These are phyloP conservation scores for Annulohypoxylon maeteangense DNA, from an alignment of 495 filamentous ascomycete genomes.

Conservation along the genomic window DNA sequence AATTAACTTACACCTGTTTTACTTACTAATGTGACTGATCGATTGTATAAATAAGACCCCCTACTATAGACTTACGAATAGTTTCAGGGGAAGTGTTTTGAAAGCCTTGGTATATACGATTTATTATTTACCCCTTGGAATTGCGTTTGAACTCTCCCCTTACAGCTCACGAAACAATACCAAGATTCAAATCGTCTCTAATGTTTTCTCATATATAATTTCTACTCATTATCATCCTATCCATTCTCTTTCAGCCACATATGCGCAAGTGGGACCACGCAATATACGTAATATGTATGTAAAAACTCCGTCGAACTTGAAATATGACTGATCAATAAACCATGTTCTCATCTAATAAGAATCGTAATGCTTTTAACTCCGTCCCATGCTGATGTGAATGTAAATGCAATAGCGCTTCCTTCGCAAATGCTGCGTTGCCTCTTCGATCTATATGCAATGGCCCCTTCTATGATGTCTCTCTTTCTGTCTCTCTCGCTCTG, in stretches of 20 bases:
- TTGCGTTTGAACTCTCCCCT: background rate
- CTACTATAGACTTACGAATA: background rate
- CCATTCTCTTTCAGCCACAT: background rate
- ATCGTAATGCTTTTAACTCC: slow-evolving; percentile 16
- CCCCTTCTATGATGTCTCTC: background rate
- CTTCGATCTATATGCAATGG: slow-evolving; percentile 13
- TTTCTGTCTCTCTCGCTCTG: background rate
- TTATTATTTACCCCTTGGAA: too few relatives aligned
- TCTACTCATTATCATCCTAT: background rate
- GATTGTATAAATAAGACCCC: background rate
- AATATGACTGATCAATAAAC: background rate
- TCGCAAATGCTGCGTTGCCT: background rate
- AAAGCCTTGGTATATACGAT: background rate
- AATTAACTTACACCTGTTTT: background rate
- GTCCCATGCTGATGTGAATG: slow-evolving; percentile 20
- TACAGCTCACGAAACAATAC: background rate
- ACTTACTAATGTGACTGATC: background rate
- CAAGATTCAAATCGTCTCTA: background rate
- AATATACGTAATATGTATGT: background rate
- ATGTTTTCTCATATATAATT: background rate
- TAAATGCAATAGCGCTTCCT: slow-evolving; percentile 6
- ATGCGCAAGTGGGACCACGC: background rate
- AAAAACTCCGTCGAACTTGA: background rate
- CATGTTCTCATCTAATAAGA: slow-evolving; percentile 3
- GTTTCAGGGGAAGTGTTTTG: background rate